These are phyloP conservation scores for Raddia guianensis DNA, from an alignment of 176 grass and related monocot species.

Conservation along the genomic window DNA sequence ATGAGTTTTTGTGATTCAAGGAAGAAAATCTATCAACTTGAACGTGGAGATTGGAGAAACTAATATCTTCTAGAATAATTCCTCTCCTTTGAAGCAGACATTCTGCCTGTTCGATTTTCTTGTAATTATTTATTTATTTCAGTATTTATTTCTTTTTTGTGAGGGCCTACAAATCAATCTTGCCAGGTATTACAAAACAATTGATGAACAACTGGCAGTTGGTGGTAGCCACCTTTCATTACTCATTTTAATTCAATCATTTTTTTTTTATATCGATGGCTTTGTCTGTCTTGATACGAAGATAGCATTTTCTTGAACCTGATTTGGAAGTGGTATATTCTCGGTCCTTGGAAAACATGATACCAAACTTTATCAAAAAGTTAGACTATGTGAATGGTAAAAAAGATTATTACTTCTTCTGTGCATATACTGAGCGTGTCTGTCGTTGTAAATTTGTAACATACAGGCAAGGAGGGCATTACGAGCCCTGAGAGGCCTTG, in stretches of 20 bases:
- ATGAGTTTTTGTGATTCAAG: slow-evolving; percentile 12
- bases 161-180: slow-evolving; percentile 25
- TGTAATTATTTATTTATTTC: slow-evolving; percentile 18
- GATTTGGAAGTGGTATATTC: background rate
- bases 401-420: slow-evolving; percentile 1
- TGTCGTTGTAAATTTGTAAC: slow-evolving; percentile 27
- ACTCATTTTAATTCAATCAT: slow-evolving; percentile 46
- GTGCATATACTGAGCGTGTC: slow-evolving; percentile 8
- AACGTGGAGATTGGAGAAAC: background rate
- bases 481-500: slow-evolving; percentile 79
- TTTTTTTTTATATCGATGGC: slow-evolving; percentile 45
- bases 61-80: slow-evolving; percentile 18
- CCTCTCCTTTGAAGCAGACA: slow-evolving; percentile 10
- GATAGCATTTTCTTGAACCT: slow-evolving; percentile 2
- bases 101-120: slow-evolving; percentile 3
- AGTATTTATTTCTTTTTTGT: background rate
- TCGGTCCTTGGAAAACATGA: slow-evolving; percentile 25
- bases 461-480: slow-evolving; percentile 88
- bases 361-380: slow-evolving; percentile 8
- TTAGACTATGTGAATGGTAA: background rate
- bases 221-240: slow-evolving; percentile 56
- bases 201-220: slow-evolving; percentile 46
- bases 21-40: slow-evolving; percentile 12
- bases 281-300: slow-evolving; percentile 32
- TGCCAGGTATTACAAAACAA: slow-evolving; percentile 30